Evolutionary conservation across 2,329 filamentous ascomycete genomes (phyloP), one percentile per base, ranked within the genome.

Genomic region (Talaromyces amestolkiae): DNA sequence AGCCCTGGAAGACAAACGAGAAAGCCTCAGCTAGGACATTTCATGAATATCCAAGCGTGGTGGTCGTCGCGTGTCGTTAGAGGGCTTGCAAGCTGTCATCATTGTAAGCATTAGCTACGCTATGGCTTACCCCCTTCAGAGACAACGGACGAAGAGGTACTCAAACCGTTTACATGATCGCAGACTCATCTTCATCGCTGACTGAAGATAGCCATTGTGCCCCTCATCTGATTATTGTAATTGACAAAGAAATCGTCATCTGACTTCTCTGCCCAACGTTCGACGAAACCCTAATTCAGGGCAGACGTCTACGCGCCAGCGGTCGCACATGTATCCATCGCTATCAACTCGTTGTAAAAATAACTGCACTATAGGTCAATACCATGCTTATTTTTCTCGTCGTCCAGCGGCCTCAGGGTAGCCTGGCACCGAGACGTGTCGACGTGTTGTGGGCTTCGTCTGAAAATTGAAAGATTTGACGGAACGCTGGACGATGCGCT

Each of bases 271-370:
- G n/a, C 53, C 31, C 53, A 37, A 37, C 11, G n/a, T 56, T 37
- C 53, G 33, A 56, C 33, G 33, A 56, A 56, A 56, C 53, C 53
- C 53, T 56, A 56, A 56, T 39, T 56, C n/a, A 24, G 37, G 33
- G n/a, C 33, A 8, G 53, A 8, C 33, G 2, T 17, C 31, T 35
- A 19, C 3, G 15, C 17, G 19, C 17, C 33, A 56, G 37, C 53
- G 6, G 19, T 24, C 33, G 53, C 10, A 37, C 19, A 54, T 15
- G 33, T 9, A 39, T 19, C 51, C n/a, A 35, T 35, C 51, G 35
- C n/a, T 6, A 22, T 15, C 31, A 37, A 19, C 9, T 19, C 11
- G 19, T 22, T 1, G n/a, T 27, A 2, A 19, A n/a, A 31, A 31
- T 31, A 31, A 31, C 27, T 10, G 15, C 15, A 53, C 9, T 17